Conservation (phyloP, 805 yeast species). For the Komagataella pastoris region DNA sequence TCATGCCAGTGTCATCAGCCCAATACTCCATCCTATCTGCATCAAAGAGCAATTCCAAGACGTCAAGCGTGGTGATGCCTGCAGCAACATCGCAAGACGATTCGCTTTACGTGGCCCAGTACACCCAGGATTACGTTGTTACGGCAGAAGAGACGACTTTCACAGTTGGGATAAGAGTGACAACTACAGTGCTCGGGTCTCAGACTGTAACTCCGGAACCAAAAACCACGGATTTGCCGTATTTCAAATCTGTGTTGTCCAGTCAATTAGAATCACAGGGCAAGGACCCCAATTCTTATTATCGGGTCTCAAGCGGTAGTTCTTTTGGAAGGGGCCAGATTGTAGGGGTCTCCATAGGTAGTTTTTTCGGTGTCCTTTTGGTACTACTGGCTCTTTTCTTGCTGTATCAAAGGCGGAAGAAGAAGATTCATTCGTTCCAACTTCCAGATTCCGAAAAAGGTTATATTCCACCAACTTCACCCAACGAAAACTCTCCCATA, state of each 20-base stretch:
- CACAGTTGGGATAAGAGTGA: slow-evolving; percentile 1
- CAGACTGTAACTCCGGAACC: slow-evolving; percentile 6
- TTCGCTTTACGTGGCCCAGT: not conserved
- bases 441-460: not conserved
- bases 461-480: not conserved
- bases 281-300: slow-evolving; percentile 9
- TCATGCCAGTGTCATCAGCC: not conserved
- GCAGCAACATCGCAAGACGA: not conserved
- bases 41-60: not conserved
- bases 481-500: not conserved
- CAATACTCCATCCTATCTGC: not conserved
- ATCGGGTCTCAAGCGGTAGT: not conserved
- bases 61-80: not conserved
- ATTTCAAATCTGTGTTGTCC: not conserved
- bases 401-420: slow-evolving; percentile 1
- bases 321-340: slow-evolving; percentile 10
- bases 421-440: not conserved
- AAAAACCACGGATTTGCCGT: slow-evolving; percentile 7
- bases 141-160: slow-evolving; percentile 14
- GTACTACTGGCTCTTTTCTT: slow-evolving; percentile 6
- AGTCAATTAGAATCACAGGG: slow-evolving; percentile 7
- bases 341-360: slow-evolving; percentile 17
- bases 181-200: slow-evolving; percentile 5
- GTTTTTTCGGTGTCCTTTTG: slow-evolving; percentile 5
- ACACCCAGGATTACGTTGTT: slow-evolving; percentile 16